These are phyloP conservation scores for Populus ilicifolia DNA, from an alignment of 345 rosid genomes.

Conservation along the genomic window DNA sequence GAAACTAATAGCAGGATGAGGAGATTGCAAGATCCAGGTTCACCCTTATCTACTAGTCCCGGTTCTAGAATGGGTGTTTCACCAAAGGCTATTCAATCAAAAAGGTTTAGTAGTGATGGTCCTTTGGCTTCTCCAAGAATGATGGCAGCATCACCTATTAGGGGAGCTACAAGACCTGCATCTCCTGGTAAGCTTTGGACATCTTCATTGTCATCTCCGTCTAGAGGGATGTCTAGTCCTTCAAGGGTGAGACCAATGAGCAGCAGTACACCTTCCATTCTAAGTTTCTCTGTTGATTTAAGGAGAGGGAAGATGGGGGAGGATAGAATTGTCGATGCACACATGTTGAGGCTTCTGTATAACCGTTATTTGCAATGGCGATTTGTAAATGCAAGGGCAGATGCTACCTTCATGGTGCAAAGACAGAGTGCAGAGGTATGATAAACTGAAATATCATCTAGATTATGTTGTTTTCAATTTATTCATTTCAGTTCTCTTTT, in stretches of 20 bases:
- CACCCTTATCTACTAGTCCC: constrained; percentile 60
- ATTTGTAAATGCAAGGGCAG: constrained; percentile 76
- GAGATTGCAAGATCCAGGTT: constrained; percentile 80
- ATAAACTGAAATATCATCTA: not conserved
- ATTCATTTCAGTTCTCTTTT: not conserved
- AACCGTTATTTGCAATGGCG: constrained; percentile 82
- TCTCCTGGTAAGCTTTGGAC: constrained; percentile 84
- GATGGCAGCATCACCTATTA: constrained; percentile 52
- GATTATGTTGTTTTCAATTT: constrained; percentile 1
- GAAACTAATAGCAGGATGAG: constrained; percentile 88
- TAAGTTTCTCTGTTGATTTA: constrained; percentile 78
- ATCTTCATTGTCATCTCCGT: constrained; percentile 47
- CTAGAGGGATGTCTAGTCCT: constrained; percentile 70
- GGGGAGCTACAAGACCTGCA: constrained; percentile 57
- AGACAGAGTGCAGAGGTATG: constrained; percentile 70
- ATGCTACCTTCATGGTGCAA: constrained; percentile 63
- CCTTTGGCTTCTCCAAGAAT: constrained; percentile 54
- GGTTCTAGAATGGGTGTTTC: constrained; percentile 48
- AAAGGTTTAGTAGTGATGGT: constrained; percentile 59
- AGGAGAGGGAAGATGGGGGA: constrained; percentile 86
- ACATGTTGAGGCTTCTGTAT: constrained; percentile 76
- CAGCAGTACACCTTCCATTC: constrained; percentile 63
- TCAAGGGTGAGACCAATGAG: constrained; percentile 48
- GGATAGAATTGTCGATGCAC: constrained; percentile 68
- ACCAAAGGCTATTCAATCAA: constrained; percentile 56